Base-by-base conservation (phyloP, 495 filamentous ascomycete genomes). In the Aspergillus avenaceus region DNA sequence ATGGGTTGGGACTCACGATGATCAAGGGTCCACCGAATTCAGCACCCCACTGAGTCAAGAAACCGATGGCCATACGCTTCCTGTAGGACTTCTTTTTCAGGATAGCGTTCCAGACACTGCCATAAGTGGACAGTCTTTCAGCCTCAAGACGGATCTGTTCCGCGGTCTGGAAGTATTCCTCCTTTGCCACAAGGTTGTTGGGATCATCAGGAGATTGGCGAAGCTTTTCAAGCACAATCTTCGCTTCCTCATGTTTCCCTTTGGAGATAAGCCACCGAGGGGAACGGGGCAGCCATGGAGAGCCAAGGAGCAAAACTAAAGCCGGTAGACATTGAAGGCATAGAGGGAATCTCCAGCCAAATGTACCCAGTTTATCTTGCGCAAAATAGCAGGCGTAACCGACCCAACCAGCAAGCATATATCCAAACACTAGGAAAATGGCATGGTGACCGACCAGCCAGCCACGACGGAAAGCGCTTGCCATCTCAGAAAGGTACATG, bases 271-370 rank as follows among this genome's bases (percentile, higher is more conserved):
- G 52, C 74, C 74, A 77, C 11, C 74, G 67, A 32, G 74, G 73
- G 6, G 71, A 74, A 16, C 59, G 66, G 13, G 73, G 73, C 7
- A 77, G 59, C 59, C 62, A 71, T 2, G 60, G 58, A 2, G 62
- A 70, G 7, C 70, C 69, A 12, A 63, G 29, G 9, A 75, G 55
- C 8, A 79, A 54, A 2, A 74, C 50, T 26, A 78, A 41, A 0
- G 76, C 61, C 1, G 69, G 62, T 4, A 71, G 48, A 34, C 60
- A 65, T 44, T 76, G 69, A 23, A 79, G 56, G 14, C 70, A 69
- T 3, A 79, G 52, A 5, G 67, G 69, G 28, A 78, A 77, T 25
- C 75, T 51, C 75, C 75, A 76, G 11, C 66, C 65, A 52, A 76
- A 71, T 1, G 49, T 55, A 4, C 66, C 55, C n/a, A 65, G 44